These are phyloP conservation scores for Penicillium pulvis DNA, from an alignment of 495 filamentous ascomycete genomes.

Conservation along the genomic window DNA sequence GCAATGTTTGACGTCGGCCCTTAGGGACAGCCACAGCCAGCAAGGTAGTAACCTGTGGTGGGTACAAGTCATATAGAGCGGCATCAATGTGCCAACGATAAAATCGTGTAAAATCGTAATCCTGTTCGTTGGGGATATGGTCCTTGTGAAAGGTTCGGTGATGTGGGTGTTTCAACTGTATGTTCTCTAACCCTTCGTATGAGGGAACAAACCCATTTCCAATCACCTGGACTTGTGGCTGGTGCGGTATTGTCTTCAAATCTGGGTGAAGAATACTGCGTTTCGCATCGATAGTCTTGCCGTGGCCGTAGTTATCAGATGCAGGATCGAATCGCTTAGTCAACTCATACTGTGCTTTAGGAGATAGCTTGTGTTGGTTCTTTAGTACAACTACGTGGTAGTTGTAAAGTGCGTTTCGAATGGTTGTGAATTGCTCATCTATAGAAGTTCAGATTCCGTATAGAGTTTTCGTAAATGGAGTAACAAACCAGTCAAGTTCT, in stretches of 20 bases:
- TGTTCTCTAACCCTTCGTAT: slow-evolving; percentile 68
- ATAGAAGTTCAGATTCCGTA: slow-evolving; percentile 4
- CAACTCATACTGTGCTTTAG: slow-evolving; percentile 69
- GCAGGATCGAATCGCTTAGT: slow-evolving; percentile 70
- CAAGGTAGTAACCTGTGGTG: slow-evolving; percentile 68
- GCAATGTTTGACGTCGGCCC: slow-evolving; percentile 62
- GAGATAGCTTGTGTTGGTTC: slow-evolving; percentile 59
- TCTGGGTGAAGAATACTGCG: slow-evolving; percentile 74
- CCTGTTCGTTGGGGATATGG: slow-evolving; percentile 60
- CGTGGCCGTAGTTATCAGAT: slow-evolving; percentile 67
- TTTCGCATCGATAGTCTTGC: slow-evolving; percentile 67
- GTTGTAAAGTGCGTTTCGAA: slow-evolving; percentile 62
- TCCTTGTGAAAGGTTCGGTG: slow-evolving; percentile 73
- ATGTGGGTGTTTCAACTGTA: slow-evolving; percentile 71
- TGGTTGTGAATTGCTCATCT: slow-evolving; percentile 61
- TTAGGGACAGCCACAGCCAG: slow-evolving; percentile 67
- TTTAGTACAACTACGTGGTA: slow-evolving; percentile 70
- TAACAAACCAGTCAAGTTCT: slow-evolving; percentile 55
- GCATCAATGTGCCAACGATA: slow-evolving; percentile 82
- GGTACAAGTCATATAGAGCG: slow-evolving; percentile 70
- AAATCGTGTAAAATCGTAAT: slow-evolving; percentile 69
- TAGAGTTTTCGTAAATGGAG: background rate
- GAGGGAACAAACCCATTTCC: slow-evolving; percentile 66
- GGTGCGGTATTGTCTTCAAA: slow-evolving; percentile 75
- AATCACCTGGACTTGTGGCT: slow-evolving; percentile 78